Base-by-base conservation (phyloP, 2,329 filamentous ascomycete genomes). In the Piedraia hortae region DNA sequence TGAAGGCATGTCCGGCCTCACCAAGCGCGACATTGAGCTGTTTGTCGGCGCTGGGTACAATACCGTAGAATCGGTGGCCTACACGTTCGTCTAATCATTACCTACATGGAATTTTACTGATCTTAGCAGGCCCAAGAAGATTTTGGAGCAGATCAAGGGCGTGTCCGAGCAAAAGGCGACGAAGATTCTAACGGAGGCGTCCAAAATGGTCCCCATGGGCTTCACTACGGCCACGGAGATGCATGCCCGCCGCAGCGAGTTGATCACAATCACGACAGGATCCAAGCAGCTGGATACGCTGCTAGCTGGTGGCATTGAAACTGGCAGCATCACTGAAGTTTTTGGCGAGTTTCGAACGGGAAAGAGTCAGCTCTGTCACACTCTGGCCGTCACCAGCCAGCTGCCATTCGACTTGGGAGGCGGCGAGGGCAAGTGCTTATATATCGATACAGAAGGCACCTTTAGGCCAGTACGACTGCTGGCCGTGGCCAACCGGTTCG, bases 201-300 rank as follows among this genome's bases (percentile, higher is more conserved):
- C 78, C 1, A 97, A 91, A 46, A 61, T 93, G 22, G 85, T 97
- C 1, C 85, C 85, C 0, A 90, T 97, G 80, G 85, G 85, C 18
- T 97, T 97, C 44, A 97, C 88, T 1, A 97, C 85, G 0, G 85
- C 85, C 3, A 97, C 85, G 0, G 88, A 97, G 48, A 97, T 97
- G 80, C 88, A 97, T 42, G 75, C 82, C 36, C 70, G 85, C 31
- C 67, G 88, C 45, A 91, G 78, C 46, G 85, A 93, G 47, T 62
- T 97, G 27, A 97, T 97, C 34, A 91, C 80, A 8, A 90, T 97
- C 33, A 91, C 85, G 3, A 97, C 85, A 3, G 85, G 88, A 26
- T 93, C 85, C 5, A 97, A 97, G 50, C 80, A 91, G 40, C 60
- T 97, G 6, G 85, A 97, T 42, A 93, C 85, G 8, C 56, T 97